Evolutionary conservation across 257 asterid species (phyloP), one percentile per base, ranked within the genome.

Genomic region (Orobanche coerulescens): DNA sequence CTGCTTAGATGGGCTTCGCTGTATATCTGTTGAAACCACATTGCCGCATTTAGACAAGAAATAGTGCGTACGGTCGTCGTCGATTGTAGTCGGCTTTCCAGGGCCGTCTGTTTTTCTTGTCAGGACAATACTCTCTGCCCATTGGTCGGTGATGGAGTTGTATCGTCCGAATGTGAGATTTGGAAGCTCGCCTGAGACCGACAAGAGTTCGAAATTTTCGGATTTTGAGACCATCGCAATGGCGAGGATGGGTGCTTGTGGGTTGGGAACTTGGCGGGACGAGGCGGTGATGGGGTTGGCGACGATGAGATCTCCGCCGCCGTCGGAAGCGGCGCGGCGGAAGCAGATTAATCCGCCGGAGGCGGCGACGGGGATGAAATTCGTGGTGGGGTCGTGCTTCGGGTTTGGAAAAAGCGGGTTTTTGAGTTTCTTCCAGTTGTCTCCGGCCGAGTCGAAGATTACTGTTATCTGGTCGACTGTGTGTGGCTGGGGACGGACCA

Each of bases 21-120:
- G 90, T 24, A 86, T 72, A 23, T 86, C 81, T 0, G 90, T 56
- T 5, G 86, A 79, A 24, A 91, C 84, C 5, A 88, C 92, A 54
- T 86, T 77, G 64, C 94, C 98, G 64, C 87, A 78, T 69, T 90
- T 92, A 79, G 81, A 81, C 67, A 92, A 55, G 79, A 85, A 88
- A 65, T 86, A 92, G 46, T 71, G 73, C 40, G 90, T 44, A 61
- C 62, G 63, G 12, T 72, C 77, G 42, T 61, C 2, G 56, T 60
- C 4, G 62, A 7, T 36, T 65, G 81, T 18, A 22, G 43, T 24
- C 31, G 33, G 18, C 4, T 40, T 40, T 3, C 14, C 4, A 4
- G 36, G 12, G 19, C 13, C 12, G 31, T 63, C 47, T 24, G n/a
- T 23, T 19, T 76, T 77, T 61, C 76, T 73, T 0, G 48, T 42